phyloP scores from a whole-genome alignment of 352 stramenopile genomes.

The Pythium oligandrum region DNA sequence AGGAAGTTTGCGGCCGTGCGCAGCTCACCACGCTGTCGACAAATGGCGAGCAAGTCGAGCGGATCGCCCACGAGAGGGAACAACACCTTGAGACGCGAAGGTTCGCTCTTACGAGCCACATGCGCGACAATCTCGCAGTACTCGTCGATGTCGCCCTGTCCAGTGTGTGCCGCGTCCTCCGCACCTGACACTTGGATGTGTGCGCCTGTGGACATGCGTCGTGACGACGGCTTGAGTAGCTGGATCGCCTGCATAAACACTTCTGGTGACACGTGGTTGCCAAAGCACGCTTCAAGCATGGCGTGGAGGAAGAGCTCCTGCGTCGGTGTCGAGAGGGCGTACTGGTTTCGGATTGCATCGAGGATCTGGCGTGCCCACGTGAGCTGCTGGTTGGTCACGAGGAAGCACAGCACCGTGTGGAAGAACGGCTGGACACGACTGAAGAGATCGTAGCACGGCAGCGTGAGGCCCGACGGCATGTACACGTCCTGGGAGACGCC shows the following conservation, averaged over 20 bases:
- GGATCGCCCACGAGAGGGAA: constrained; percentile 70
- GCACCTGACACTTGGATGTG: background rate
- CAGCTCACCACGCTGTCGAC: constrained; percentile 60
- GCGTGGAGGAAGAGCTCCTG: constrained; percentile 79
- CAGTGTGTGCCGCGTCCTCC: background rate
- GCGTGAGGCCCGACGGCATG: constrained; percentile 40
- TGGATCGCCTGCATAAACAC: constrained; percentile 42
- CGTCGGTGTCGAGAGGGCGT: constrained; percentile 59
- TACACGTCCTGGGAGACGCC: constrained; percentile 80
- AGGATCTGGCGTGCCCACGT: constrained; percentile 49
- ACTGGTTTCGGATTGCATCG: constrained; percentile 37
- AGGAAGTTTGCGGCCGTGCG: constrained; percentile 81
- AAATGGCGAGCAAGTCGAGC: constrained; percentile 53
- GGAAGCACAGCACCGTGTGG: constrained; percentile 61
- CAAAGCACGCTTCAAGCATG: constrained; percentile 69
- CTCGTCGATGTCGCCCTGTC: constrained; percentile 51
- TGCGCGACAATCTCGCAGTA: constrained; percentile 85
- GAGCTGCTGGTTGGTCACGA: constrained; percentile 65
- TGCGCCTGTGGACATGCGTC: background rate
- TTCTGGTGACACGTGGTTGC: constrained; percentile 31
- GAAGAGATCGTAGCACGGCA: constrained; percentile 76
- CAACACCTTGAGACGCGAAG: constrained; percentile 60
- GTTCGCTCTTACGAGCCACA: constrained; percentile 80
- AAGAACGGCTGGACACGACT: constrained; percentile 76
- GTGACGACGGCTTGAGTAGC: constrained; percentile 32